Evolutionary conservation across 495 filamentous ascomycete genomes (phyloP), one percentile per base, ranked within the genome.

Genomic region (Penicillium nucicola): DNA sequence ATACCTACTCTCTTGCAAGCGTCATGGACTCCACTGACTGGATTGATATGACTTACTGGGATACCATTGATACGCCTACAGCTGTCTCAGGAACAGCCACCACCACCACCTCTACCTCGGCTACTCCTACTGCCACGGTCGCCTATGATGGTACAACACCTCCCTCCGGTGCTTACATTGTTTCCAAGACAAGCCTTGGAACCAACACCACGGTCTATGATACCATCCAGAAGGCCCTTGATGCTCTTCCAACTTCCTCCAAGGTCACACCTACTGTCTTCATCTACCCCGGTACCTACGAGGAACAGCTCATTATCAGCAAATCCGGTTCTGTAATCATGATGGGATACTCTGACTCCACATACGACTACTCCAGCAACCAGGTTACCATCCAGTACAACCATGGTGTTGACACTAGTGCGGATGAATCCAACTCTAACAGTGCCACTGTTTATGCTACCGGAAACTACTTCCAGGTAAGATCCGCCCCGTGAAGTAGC

Each of bases 331-430:
- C 50, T 22, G 37, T 53, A 0, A 42, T 53, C 31, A 28, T 53
- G 28, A 35, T 48, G 10, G 50, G 50, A 10, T 53, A 53, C 35
- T 53, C 50, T 5, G 43, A 53, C 9, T 53, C 50, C 1, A 47
- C 50, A n/a, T 53, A 53, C n/a, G 50, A 53, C 13, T 53, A 53
- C 20, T 47, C 43, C 31, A 47, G 35, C 28, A 53, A 53, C 30
- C 43, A 47, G 20, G 50, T 53, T 30, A 53, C 43, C n/a, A 53
- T 53, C 12, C 50, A 53, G 37, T 53, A 53, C 36, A 53, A 53
- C 31, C 28, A 28, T 12, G 50, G 50, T 42, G 20, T 53, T 23
- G 50, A 53, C 15, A 53, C 50, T 8, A 18, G 35, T 4, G 50
- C 43, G 3, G 42, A 53, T 36, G 42, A 53, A 20, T 53, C 50